Base-by-base conservation (phyloP, 2,329 filamentous ascomycete species). In the Diaporthe ampelina region DNA sequence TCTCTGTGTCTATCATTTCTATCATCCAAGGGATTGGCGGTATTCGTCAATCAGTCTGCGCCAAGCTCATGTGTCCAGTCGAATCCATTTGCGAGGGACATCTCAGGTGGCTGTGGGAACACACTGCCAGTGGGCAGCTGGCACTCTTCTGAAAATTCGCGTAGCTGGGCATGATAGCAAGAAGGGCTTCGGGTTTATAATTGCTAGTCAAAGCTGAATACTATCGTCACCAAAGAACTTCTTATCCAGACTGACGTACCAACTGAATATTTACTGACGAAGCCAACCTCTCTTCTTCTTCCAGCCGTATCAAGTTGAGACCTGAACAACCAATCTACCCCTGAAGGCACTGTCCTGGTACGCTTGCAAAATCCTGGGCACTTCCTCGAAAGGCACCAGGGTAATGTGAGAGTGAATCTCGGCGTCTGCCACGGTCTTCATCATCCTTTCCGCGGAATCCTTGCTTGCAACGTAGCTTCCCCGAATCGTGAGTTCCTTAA, bases 331-430 rank as follows among this genome's bases (percentile, higher is more conserved):
- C 15, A 68, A 35, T 40, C 63, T 68, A 4, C 63, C 63, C 63
- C 54, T 68, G 63, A 68, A 68, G 1, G n/a, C 32, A 68, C 63
- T 68, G 15, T 68, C 48, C 52, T 68, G 63, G 4, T 68, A 68
- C 7, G 45, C n/a, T 3, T 40, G 48, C n/a, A 54, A 32, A 17
- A 68, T 68, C n/a, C 63, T 9, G 7, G 48, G 63, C 4, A 68
- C 52, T 1, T 3, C 63, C 21, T 68, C 63, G 11, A 68, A 68
- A 0, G 48, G 48, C 15, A 68, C 63, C 48, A n/a, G 21, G 48
- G 63, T 68, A 4, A 68, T 21, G 1, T 68, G 63, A 54, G 63
- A 68, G 1, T n/a, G 32, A 6, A 68, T 68, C 1, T 21, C 32
- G 3, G 29, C 48, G 3, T 40, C 32, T 37, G 13, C 48, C 5